These are phyloP conservation scores for Ophiostoma populinum DNA, from an alignment of 2,329 filamentous ascomycete species.

Conservation along the genomic window DNA sequence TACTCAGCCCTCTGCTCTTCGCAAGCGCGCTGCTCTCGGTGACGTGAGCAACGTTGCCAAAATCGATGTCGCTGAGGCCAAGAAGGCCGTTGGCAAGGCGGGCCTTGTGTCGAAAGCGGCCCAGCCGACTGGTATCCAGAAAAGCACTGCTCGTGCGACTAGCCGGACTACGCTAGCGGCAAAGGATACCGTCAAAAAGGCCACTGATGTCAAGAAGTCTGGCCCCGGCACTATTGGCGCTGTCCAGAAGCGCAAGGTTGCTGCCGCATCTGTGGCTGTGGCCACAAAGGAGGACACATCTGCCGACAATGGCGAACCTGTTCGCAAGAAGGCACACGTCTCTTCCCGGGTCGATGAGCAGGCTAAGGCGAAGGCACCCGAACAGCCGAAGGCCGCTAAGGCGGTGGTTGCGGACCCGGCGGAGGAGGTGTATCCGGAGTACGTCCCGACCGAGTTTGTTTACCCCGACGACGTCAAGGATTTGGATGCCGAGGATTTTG, in stretches of 20 bases:
- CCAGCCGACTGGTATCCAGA: constrained; percentile 69
- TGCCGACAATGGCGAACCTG: constrained; percentile 49
- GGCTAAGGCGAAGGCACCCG: constrained; percentile 22
- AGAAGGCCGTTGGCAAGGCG: constrained; percentile 53
- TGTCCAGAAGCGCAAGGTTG: constrained; percentile 49
- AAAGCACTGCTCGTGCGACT: constrained; percentile 52
- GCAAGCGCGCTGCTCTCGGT: constrained; percentile 71
- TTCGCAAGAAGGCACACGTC: constrained; percentile 46
- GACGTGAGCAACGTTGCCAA: constrained; percentile 95
- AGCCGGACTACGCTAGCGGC: constrained; percentile 30
- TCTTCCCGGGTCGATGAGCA: constrained; percentile 31
- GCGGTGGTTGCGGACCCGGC: constrained; percentile 14
- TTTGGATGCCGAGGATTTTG: constrained; percentile 71
- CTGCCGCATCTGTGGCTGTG: constrained; percentile 17
- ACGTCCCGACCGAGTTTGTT: constrained; percentile 12
- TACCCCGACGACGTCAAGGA: constrained; percentile 34
- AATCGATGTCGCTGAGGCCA: constrained; percentile 50
- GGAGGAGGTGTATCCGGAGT: constrained; percentile 15
- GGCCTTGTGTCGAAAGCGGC: constrained; percentile 65
- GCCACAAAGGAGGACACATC: constrained; percentile 42
- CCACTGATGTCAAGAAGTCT: constrained; percentile 50
- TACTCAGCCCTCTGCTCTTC: constrained; percentile 21
- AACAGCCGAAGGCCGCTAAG: constrained; percentile 16
- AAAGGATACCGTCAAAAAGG: constrained; percentile 37
- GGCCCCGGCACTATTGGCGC: constrained; percentile 50